These are phyloP conservation scores for Metschnikowia santaceciliae DNA, from an alignment of 805 yeast species.

Conservation along the genomic window DNA sequence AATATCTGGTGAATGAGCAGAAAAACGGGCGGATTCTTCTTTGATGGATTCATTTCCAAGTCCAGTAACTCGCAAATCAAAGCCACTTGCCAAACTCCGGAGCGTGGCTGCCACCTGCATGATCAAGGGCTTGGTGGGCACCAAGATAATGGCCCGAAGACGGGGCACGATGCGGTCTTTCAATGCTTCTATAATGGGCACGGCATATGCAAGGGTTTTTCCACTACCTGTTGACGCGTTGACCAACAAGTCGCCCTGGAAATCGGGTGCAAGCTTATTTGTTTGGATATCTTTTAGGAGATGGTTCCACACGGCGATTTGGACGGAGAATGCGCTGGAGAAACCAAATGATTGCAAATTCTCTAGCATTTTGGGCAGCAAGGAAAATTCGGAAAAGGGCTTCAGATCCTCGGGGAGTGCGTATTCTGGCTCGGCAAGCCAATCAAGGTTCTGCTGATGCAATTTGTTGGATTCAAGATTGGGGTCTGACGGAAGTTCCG, in stretches of 20 bases:
- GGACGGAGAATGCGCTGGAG: slow-evolving; percentile 70
- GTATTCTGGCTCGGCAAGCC: slow-evolving; percentile 66
- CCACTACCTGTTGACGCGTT: slow-evolving; percentile 97
- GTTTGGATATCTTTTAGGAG: slow-evolving; percentile 42
- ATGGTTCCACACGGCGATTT: slow-evolving; percentile 59
- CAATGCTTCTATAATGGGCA: slow-evolving; percentile 76
- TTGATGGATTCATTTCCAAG: slow-evolving; percentile 54
- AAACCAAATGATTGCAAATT: slow-evolving; percentile 49
- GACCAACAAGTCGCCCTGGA: slow-evolving; percentile 74
- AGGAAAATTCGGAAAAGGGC: slow-evolving; percentile 47
- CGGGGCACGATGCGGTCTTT: slow-evolving; percentile 62
- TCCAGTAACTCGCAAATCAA: slow-evolving; percentile 59
- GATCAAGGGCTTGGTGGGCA: slow-evolving; percentile 88
- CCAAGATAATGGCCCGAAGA: slow-evolving; percentile 69
- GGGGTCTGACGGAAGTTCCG: slow-evolving; percentile 56
- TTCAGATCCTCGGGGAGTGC: slow-evolving; percentile 44
- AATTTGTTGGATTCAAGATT: slow-evolving; percentile 27
- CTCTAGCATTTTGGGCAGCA: slow-evolving; percentile 40
- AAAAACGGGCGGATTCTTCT: slow-evolving; percentile 59
- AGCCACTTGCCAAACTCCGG: slow-evolving; percentile 57
- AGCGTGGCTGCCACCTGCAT: slow-evolving; percentile 74
- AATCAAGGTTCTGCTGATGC: slow-evolving; percentile 42
- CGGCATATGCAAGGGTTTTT: slow-evolving; percentile 82
- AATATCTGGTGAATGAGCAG: slow-evolving; percentile 54
- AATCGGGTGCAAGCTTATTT: slow-evolving; percentile 44